Evolutionary conservation across 805 yeast genomes (phyloP).

Genomic region (Zygotorulaspora florentina): DNA sequence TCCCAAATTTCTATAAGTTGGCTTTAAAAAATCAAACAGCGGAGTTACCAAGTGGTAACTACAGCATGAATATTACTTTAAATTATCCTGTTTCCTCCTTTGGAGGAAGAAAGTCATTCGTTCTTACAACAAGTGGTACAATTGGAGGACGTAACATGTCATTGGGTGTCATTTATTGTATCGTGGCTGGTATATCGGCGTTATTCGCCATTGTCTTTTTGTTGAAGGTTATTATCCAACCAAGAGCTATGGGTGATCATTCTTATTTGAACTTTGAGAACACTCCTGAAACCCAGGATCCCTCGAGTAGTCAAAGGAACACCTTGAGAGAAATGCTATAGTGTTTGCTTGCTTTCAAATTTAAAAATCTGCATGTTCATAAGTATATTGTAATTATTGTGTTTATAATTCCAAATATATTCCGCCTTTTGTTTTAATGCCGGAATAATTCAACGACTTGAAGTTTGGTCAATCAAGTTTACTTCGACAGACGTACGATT

Average conservation of each 20-base stretch:
- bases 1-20: slow-evolving; percentile 82
- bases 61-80: slow-evolving; percentile 60
- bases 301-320: slow-evolving; percentile 4
- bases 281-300: slow-evolving; percentile 5
- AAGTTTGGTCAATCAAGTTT: too few relatives aligned
- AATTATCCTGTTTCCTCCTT: slow-evolving; percentile 78
- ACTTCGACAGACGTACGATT: too few relatives aligned
- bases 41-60: slow-evolving; percentile 59
- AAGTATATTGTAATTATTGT: not conserved
- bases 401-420: not conserved
- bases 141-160: slow-evolving; percentile 86
- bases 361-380: not conserved
- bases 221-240: slow-evolving; percentile 75
- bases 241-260: slow-evolving; percentile 83
- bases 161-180: slow-evolving; percentile 77
- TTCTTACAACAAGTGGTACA: slow-evolving; percentile 74
- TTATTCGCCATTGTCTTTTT: slow-evolving; percentile 71
- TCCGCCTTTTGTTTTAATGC: not conserved
- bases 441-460: too few relatives aligned
- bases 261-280: slow-evolving; percentile 48
- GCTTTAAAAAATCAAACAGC: slow-evolving; percentile 67
- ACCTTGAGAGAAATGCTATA: slow-evolving; percentile 24
- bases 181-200: slow-evolving; percentile 75
- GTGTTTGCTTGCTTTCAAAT: not conserved
- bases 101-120: slow-evolving; percentile 85